These are phyloP conservation scores for Paraconiothyrium brasiliense DNA, from an alignment of 2,329 filamentous ascomycete species.

Conservation along the genomic window DNA sequence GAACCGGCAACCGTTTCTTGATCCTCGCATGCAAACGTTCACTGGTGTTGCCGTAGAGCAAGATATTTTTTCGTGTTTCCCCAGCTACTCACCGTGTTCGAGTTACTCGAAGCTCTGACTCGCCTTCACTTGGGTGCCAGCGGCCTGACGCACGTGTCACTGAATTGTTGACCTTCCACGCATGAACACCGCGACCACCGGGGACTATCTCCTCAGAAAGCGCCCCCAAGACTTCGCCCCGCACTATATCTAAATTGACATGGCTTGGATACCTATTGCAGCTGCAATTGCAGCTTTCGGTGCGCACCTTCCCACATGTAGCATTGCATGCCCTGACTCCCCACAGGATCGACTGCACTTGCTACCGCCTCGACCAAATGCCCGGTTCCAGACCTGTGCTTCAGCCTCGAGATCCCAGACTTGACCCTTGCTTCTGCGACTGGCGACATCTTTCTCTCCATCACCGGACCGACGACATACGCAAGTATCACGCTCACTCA, in stretches of 20 bases:
- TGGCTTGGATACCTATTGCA: background rate
- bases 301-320: background rate
- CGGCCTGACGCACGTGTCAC: background rate
- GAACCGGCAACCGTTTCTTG: too few relatives aligned
- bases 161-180: background rate
- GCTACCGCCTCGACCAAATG: constrained; percentile 43
- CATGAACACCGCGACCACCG: background rate
- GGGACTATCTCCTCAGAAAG: background rate
- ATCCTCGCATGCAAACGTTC: too few relatives aligned
- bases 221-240: background rate
- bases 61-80: background rate
- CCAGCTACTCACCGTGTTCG: background rate
- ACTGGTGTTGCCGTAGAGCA: too few relatives aligned
- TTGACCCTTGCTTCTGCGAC: constrained; percentile 59
- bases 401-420: constrained; percentile 63
- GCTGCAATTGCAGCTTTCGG: background rate
- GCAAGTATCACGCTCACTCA: constrained; percentile 66
- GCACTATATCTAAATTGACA: background rate
- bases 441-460: constrained; percentile 67
- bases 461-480: constrained; percentile 62
- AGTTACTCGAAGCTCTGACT: background rate
- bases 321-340: constrained; percentile 21
- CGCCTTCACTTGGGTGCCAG: background rate
- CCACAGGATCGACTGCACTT: constrained; percentile 33
- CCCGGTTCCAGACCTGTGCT: constrained; percentile 52